Base-by-base conservation (phyloP, 108 stramenopile species). In the Stephanodiscus triporus region DNA sequence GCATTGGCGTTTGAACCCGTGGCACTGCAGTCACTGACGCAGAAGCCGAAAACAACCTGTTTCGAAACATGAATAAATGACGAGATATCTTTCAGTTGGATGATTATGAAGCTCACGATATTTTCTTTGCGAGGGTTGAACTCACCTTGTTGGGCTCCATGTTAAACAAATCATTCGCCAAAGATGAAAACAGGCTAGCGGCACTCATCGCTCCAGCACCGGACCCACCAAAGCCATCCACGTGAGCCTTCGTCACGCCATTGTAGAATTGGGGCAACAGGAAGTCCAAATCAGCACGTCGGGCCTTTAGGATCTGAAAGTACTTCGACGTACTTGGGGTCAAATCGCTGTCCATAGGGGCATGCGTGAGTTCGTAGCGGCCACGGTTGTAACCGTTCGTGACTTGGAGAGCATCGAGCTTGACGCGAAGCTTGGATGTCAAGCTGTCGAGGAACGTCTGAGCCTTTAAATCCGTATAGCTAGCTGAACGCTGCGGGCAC, bases 181-280 rank as follows among this genome's bases (percentile, higher is more conserved):
- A 61, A 37, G 40, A 48, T 13, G 65, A 77, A 70, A 72, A 87
- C 38, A 84, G 63, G 0, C 24, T 14, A 38, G 71, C 27, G 27
- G 87, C 75, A 22, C 37, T 54, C 23, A 43, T 43, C 24, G 34
- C 34, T 4, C 81, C 83, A 32, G 4, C 5, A 24, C 77, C 73
- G 4, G 59, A 19, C 14, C 58, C 61, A 53, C 19, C 37, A 19
- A 86, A 32, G 9, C 85, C 85, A 80, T 86, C 85, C 13, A 32
- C 23, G 9, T 51, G 75, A 13, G 85, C 81, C 19, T 74, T 55
- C 62, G 82, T 76, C 26, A 76, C 66, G 14, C 85, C 79, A 40
- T 87, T 87, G 76, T 87, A 87, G 58, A 83, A 85, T 48, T 87
- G 84, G 0, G 87, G 87, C 84, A 85, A 81, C 24, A 87, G 45